phyloP scores from a whole-genome alignment of 305 asterid genomes.

The Lippia alba region DNA sequence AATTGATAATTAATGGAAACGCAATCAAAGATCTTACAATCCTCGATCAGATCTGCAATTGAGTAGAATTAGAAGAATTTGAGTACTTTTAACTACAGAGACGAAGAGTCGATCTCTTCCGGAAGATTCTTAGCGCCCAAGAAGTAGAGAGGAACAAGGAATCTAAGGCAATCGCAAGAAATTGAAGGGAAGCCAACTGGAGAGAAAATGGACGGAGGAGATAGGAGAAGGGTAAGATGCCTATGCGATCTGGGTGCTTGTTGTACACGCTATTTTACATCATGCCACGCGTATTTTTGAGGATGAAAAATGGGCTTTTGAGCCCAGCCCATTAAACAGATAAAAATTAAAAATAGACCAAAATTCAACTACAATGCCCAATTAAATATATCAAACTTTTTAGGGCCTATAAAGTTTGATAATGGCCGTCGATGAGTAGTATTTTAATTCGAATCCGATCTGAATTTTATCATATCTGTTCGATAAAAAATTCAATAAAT shows the following conservation, averaged over 20 bases:
- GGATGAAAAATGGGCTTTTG: constrained; percentile 20
- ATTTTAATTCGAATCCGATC: too few species aligned
- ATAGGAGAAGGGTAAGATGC: constrained; percentile 36
- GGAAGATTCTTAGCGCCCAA: constrained; percentile 21
- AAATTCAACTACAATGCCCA: background rate
- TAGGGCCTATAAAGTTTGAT: too few species aligned
- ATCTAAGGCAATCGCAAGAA: constrained; percentile 28
- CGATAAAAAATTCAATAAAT: too few species aligned
- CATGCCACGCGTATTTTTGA: constrained; percentile 27
- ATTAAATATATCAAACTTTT: too few species aligned
- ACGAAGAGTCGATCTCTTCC: constrained; percentile 22
- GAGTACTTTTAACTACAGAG: constrained; percentile 26
- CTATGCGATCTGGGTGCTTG: constrained; percentile 38
- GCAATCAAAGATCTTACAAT: background rate
- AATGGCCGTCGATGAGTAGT: too few species aligned
- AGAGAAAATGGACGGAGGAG: constrained; percentile 42
- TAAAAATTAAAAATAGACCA: background rate
- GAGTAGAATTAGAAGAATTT: background rate
- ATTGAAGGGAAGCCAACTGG: constrained; percentile 30
- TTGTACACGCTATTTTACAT: constrained; percentile 37
- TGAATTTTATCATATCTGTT: too few species aligned
- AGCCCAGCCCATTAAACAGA: constrained; percentile 8
- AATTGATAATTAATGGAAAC: constrained; percentile 10
- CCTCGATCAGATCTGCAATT: constrained; percentile 37
- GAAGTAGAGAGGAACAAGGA: constrained; percentile 1